Evolutionary conservation across 345 rosid genomes (phyloP).

Genomic region (Boechera stricta): DNA sequence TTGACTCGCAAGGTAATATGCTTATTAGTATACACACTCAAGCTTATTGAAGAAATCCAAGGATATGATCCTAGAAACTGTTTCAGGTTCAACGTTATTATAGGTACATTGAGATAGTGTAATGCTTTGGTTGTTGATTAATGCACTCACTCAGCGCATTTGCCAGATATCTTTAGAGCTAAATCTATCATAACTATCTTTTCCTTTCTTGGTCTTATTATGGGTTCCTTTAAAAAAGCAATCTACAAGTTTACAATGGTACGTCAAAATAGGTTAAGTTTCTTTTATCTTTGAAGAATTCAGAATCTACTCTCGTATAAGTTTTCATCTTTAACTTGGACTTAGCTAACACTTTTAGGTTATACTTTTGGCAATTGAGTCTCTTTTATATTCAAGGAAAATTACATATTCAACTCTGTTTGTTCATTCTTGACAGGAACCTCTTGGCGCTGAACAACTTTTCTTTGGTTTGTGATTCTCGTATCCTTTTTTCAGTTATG

Average conservation of each 20-base stretch:
- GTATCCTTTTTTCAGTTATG: neutral
- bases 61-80: neutral
- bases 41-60: neutral
- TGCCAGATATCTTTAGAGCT: neutral
- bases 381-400: neutral
- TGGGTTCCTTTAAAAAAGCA: neutral
- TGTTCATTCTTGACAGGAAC: neutral
- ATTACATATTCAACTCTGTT: neutral
- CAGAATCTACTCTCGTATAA: neutral
- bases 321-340: neutral
- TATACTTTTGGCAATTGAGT: neutral
- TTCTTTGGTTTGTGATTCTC: neutral
- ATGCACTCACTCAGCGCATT: neutral
- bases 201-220: neutral
- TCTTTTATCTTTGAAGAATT: neutral
- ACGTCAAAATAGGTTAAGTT: neutral
- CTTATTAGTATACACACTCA: neutral
- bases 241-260: neutral
- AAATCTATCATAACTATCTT: neutral
- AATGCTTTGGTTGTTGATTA: neutral
- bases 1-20: neutral
- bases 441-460: neutral
- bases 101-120: neutral
- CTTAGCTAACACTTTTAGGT: neutral
- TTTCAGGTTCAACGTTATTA: neutral